These are phyloP conservation scores for Xerocomellus intermedius DNA, from an alignment of 768 basidiomycete species.

Conservation along the genomic window DNA sequence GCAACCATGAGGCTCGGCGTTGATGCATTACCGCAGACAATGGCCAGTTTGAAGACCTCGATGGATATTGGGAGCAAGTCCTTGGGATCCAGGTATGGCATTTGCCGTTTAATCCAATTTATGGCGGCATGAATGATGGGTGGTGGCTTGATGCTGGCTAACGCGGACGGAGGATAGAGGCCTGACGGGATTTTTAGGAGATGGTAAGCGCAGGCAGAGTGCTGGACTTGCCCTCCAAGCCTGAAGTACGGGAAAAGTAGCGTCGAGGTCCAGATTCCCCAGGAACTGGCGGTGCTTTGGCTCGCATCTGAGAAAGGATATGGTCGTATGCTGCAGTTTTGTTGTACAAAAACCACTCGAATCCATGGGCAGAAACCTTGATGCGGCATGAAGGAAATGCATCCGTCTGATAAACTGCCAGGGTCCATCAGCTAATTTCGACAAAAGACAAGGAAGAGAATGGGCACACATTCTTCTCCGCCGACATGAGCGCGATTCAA, in stretches of 20 bases:
- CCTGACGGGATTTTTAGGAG: constrained; percentile 12
- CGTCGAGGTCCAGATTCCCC: constrained; percentile 35
- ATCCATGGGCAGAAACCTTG: constrained; percentile 74
- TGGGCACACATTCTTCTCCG: constrained; percentile 52
- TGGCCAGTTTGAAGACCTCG: constrained; percentile 71
- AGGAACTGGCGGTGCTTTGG: constrained; percentile 18
- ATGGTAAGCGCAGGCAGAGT: not conserved
- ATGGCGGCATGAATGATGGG: constrained; percentile 41
- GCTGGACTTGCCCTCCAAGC: constrained; percentile 36
- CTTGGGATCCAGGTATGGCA: constrained; percentile 73
- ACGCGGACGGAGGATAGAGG: constrained; percentile 25
- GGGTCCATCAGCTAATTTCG: constrained; percentile 5
- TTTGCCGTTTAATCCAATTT: constrained; percentile 54
- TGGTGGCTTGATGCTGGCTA: constrained; percentile 28
- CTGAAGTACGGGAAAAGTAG: constrained; percentile 39
- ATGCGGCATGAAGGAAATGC: constrained; percentile 70
- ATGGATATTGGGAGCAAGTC: constrained; percentile 87
- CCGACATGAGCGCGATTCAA: constrained; percentile 45
- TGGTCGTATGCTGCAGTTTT: constrained; percentile 84
- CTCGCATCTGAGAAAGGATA: constrained; percentile 75
- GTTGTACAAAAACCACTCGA: constrained; percentile 95
- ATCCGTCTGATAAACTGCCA: constrained; percentile 35
- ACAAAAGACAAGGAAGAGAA: constrained; percentile 1
- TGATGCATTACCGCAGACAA: constrained; percentile 83
- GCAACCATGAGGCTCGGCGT: constrained; percentile 80